These are phyloP conservation scores for Candida succiphila DNA, from an alignment of 805 yeast species.

Conservation along the genomic window DNA sequence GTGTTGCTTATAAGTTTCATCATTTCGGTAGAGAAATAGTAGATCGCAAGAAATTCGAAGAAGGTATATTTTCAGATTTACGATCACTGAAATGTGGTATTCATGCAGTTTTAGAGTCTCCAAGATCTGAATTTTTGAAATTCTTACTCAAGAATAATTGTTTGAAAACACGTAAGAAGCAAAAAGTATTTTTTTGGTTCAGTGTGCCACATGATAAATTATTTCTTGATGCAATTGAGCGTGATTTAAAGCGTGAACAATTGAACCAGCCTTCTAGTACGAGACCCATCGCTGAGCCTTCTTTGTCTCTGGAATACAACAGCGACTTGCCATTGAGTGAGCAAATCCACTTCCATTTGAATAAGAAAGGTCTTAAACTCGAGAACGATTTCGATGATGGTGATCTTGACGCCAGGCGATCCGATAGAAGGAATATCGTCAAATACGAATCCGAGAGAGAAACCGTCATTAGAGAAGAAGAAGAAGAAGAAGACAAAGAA, in stretches of 20 bases:
- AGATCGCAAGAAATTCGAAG: constrained; percentile 92
- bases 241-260: constrained; percentile 78
- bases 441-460: neutral
- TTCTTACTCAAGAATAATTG: constrained; percentile 82
- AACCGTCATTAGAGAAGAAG: neutral
- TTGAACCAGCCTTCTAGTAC: constrained; percentile 61
- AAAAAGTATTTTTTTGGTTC: constrained; percentile 94
- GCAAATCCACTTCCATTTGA: constrained; percentile 31
- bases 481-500: neutral
- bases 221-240: constrained; percentile 86
- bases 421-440: neutral
- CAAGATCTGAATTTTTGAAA: constrained; percentile 75
- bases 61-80: constrained; percentile 87
- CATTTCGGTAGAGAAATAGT: constrained; percentile 80
- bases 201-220: constrained; percentile 89
- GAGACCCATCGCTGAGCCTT: constrained; percentile 64
- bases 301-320: constrained; percentile 65
- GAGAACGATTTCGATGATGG: constrained; percentile 1
- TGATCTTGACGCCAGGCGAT: neutral
- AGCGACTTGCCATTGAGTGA: constrained; percentile 37
- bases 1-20: constrained; percentile 78
- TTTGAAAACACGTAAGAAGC: constrained; percentile 90
- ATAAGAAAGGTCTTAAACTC: constrained; percentile 6
- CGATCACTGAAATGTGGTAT: constrained; percentile 78
- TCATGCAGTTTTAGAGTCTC: constrained; percentile 81